These are phyloP conservation scores for Euryodendron excelsum DNA, from an alignment of 148 eudicot genomes.

Conservation along the genomic window DNA sequence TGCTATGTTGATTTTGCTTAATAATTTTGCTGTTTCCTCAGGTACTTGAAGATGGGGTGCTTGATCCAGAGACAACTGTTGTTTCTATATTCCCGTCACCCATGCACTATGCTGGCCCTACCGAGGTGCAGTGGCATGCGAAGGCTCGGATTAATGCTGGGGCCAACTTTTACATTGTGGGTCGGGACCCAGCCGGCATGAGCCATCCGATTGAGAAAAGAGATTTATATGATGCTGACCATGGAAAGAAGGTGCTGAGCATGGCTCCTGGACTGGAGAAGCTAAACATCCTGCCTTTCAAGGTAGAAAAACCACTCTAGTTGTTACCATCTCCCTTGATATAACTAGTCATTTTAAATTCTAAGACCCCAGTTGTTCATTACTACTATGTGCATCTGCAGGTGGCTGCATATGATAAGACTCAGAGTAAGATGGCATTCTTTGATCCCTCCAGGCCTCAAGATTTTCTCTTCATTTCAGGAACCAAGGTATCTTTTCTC, in stretches of 20 bases:
- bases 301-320: not conserved
- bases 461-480: constrained; percentile 86
- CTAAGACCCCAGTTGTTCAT: not conserved
- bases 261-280: constrained; percentile 87
- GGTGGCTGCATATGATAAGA: constrained; percentile 96
- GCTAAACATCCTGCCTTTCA: constrained; percentile 21
- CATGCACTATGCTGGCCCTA: constrained; percentile 90
- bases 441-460: constrained; percentile 90
- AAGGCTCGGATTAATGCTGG: constrained; percentile 88
- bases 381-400: constrained; percentile 17
- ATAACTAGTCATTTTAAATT: not conserved
- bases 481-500: constrained; percentile 64
- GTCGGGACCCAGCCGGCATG: constrained; percentile 89
- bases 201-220: constrained; percentile 75
- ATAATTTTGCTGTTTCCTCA: constrained; percentile 10
- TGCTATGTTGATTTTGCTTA: not conserved
- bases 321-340: not conserved
- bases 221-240: constrained; percentile 75
- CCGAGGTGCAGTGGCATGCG: constrained; percentile 92
- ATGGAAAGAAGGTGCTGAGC: constrained; percentile 76
- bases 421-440: constrained; percentile 85
- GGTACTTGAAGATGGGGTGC: constrained; percentile 85
- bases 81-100: constrained; percentile 87
- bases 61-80: constrained; percentile 83
- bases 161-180: constrained; percentile 82